Evolutionary conservation across 2,329 filamentous ascomycete genomes (phyloP), one percentile per base, ranked within the genome.

Genomic region (Xylaria sp.): DNA sequence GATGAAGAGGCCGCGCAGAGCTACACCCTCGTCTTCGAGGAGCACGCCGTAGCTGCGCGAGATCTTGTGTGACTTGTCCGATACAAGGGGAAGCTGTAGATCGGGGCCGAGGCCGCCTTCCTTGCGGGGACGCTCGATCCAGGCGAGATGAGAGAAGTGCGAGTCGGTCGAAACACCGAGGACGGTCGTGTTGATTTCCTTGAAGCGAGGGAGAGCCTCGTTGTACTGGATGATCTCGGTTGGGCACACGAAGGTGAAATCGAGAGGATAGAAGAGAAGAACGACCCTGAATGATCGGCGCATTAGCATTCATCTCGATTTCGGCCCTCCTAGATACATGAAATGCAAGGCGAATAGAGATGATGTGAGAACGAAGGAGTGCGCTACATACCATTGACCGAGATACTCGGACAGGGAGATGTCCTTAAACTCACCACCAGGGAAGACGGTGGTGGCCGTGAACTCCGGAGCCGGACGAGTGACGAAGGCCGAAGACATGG

Each of bases 211-310:
- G n/a, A 87, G 83, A 63, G 87, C 86, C 65, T 89, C 86, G 79
- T 86, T 88, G 81, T 87, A 90, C 76, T 88, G 87, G 75, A 89
- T 85, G 80, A 90, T 89, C 80, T 90, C 87, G 77, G 87, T 88
- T 33, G 87, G 87, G 82, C 88, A 90, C 77, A 90, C 88, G 73
- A 90, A 90, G 73, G 88, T 90, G 84, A 89, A 91, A 75, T 89
- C 88, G 81, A 89, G 88, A 66, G 89, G 89, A 79, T 90, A 88
- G 83, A 90, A 90, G 72, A 88, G 85, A 40, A 91, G 87, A 74
- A 90, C 83, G 67, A 90, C 85, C 89, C 89, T 83, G 36, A 56
- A 10, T 33, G n/a, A 31, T 38, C 26, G 7, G 38, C 28, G 23
- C 28, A 48, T 60, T 48, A 70, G 58, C 17, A 40, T 65, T 46